Conservation (phyloP, 768 basidiomycete species). For the Lactarius tabidus region DNA sequence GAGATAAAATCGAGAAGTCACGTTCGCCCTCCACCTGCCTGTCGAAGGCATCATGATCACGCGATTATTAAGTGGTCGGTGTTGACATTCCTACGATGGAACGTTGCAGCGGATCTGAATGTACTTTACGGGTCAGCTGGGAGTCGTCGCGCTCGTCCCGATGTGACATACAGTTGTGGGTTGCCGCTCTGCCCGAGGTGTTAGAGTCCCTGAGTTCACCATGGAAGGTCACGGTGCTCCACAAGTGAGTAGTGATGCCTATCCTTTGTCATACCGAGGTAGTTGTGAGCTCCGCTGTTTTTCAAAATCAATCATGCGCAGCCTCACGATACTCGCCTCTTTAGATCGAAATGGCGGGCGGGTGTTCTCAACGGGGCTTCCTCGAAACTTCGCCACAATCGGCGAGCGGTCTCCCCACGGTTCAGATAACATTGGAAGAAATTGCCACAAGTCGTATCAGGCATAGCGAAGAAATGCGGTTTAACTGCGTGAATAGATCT, state of each 20-base stretch:
- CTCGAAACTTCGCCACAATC: slow-evolving; percentile 29
- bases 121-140: background rate
- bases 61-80: background rate
- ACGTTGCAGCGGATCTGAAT: background rate
- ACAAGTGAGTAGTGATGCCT: background rate
- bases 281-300: background rate
- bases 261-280: background rate
- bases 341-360: slow-evolving; percentile 34
- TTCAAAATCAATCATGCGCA: background rate
- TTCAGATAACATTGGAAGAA: slow-evolving; percentile 22
- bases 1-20: background rate
- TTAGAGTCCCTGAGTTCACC: background rate
- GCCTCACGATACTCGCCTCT: background rate
- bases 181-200: background rate
- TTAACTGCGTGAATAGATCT: too few species aligned
- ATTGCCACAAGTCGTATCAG: background rate
- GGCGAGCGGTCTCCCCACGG: slow-evolving; percentile 19
- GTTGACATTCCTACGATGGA: background rate
- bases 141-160: background rate
- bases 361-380: slow-evolving; percentile 33
- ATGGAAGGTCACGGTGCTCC: background rate
- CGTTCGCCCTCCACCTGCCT: background rate
- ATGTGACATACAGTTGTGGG: background rate
- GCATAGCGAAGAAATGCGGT: too few species aligned
- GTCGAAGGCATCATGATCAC: background rate